phyloP scores from a whole-genome alignment of 2,329 filamentous ascomycete genomes.

The Pseudohalonectria lignicola region DNA sequence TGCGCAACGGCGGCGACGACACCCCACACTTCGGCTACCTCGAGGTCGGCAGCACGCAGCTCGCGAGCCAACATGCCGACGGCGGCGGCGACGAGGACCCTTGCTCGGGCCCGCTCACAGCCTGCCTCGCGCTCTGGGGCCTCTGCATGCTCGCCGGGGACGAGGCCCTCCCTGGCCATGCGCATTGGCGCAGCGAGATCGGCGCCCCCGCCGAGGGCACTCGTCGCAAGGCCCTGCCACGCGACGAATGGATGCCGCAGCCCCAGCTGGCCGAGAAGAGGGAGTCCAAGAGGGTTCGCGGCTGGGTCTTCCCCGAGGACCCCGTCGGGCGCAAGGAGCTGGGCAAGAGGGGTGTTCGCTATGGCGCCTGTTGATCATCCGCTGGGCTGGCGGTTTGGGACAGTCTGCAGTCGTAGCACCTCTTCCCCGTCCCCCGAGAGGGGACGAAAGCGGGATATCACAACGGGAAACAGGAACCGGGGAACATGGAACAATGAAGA shows the following conservation, averaged over 20 bases:
- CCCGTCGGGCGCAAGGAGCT: slow-evolving; percentile 61
- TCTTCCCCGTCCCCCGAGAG: too few species aligned
- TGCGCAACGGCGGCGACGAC: slow-evolving; percentile 63
- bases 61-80: slow-evolving; percentile 25
- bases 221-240: slow-evolving; percentile 55
- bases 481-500: too few species aligned
- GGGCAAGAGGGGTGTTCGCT: slow-evolving; percentile 52
- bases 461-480: too few species aligned
- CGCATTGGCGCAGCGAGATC: slow-evolving; percentile 58
- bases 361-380: slow-evolving; percentile 33
- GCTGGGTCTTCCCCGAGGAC: slow-evolving; percentile 70
- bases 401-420: too few species aligned
- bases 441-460: too few species aligned
- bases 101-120: slow-evolving; percentile 44
- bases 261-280: slow-evolving; percentile 65
- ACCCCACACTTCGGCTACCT: slow-evolving; percentile 82
- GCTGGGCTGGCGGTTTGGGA: too few species aligned
- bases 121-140: slow-evolving; percentile 66
- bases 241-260: slow-evolving; percentile 67
- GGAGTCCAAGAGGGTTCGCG: slow-evolving; percentile 60
- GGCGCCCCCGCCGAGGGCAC: slow-evolving; percentile 65
- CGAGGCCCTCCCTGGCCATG: slow-evolving; percentile 31
- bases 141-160: slow-evolving; percentile 41
- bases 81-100: slow-evolving; percentile 17
- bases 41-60: slow-evolving; percentile 56